Base-by-base conservation (phyloP, 768 basidiomycete genomes). In the Lactarius psammicola region DNA sequence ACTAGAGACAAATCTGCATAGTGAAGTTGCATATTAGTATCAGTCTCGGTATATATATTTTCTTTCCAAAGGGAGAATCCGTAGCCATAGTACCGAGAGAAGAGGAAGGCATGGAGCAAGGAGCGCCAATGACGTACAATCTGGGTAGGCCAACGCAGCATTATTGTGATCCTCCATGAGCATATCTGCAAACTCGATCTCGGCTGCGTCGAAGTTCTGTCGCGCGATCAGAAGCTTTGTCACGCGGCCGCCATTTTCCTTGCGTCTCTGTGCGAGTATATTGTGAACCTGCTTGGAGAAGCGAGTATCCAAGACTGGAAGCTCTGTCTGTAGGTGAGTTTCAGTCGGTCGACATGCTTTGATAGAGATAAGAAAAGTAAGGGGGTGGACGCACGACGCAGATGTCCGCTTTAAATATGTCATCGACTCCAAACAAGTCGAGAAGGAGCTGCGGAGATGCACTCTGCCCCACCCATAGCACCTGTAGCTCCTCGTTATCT, bases 161-260 rank as follows among this genome's bases (percentile, higher is more conserved):
- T 96, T 97, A 73, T 99, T 99, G 75, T 89, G 85, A 76, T 99
- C 97, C 79, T 99, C 97, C 30, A 97, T 87, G 15, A 99, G 82
- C 91, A 97, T 91, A 77, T 99, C 97, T 69, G 90, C 91, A 72
- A 96, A 98, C 75, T 98, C 97, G 54, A 98, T 85, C 78, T 99
- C 96, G 59, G 86, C 79, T 15, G 86, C 96, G 73, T 99, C 97
- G 74, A 95, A 80, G 73, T 97, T 93, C 74, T 98, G 97, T 10
- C 97, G 85, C 0, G 92, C 92, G 31, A 98, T 81, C 40, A 86
- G 77, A 70, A 95, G 79, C 73, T 86, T 90, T 8, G 81, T 79
- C 38, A 75, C 71, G 4, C 85, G 81, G 18, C 82, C 80, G 15
- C 74, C 76, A 36, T 88, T 82, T 64, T 86, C 82, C 2, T 77